These are phyloP conservation scores for Scenedesmus sp. DNA, from an alignment of 163 green algal species.

Conservation along the genomic window DNA sequence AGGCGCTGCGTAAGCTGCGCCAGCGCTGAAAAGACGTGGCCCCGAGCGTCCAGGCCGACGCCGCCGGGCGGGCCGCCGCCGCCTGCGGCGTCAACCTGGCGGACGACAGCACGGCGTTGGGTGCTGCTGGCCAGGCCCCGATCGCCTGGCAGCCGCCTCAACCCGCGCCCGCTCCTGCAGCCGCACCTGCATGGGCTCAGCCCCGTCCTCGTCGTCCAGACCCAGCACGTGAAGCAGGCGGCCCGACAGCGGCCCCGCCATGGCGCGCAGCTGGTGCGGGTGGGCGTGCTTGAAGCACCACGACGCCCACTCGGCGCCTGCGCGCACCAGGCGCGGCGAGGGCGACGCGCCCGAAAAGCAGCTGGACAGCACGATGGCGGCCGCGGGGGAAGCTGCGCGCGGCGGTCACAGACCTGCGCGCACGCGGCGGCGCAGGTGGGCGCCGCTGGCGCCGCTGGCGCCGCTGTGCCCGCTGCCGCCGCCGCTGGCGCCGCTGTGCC, in stretches of 20 bases:
- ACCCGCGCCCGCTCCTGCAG: too few species aligned
- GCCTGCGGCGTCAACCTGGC: background rate
- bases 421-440: too few species aligned
- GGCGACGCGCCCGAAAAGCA: constrained; percentile 65
- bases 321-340: constrained; percentile 34
- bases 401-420: constrained; percentile 20
- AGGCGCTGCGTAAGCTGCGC: constrained; percentile 70
- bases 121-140: too few species aligned
- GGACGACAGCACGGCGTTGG: too few species aligned
- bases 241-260: constrained; percentile 65
- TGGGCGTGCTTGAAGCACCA: constrained; percentile 84
- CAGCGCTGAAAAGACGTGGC: constrained; percentile 84
- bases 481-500: too few species aligned
- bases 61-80: background rate
- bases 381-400: constrained; percentile 25
- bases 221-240: constrained; percentile 30
- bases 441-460: too few species aligned
- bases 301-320: constrained; percentile 91
- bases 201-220: constrained; percentile 6
- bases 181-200: constrained; percentile 16
- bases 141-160: too few species aligned
- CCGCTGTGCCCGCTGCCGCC: background rate
- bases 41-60: constrained; percentile 34
- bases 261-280: constrained; percentile 66
- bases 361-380: constrained; percentile 54